These are phyloP conservation scores for Straminergon stramineum DNA, from an alignment of 225 moss, liverwort and hornwort species.

Conservation along the genomic window DNA sequence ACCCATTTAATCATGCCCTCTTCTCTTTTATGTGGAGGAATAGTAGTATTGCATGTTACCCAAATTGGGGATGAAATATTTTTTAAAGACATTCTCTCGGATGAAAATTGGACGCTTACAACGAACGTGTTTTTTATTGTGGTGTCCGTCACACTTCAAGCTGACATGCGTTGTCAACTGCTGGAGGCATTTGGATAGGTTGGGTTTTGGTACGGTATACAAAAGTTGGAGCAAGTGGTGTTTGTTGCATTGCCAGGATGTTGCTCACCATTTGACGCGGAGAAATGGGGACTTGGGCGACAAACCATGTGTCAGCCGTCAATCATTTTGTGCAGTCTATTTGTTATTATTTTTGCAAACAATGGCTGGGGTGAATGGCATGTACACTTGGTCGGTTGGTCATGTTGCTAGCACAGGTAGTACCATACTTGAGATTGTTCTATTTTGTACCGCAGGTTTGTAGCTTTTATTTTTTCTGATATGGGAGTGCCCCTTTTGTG, in stretches of 20 bases:
- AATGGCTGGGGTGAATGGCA: background rate
- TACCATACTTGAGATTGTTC: background rate
- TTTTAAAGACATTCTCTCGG: too few species aligned
- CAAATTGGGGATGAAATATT: background rate
- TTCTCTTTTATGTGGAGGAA: background rate
- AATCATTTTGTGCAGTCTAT: background rate
- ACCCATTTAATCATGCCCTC: background rate
- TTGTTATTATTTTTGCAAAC: background rate
- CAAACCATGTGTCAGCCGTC: background rate
- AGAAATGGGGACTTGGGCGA: background rate
- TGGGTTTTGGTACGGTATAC: background rate
- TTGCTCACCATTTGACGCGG: background rate
- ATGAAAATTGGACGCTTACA: background rate
- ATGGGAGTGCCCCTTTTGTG: background rate
- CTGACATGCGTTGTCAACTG: background rate
- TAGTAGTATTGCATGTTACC: background rate
- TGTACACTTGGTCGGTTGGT: background rate
- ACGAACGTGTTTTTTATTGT: background rate
- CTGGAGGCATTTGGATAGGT: background rate
- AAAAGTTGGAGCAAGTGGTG: background rate
- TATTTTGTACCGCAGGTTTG: background rate
- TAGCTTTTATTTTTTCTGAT: background rate
- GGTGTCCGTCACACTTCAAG: background rate
- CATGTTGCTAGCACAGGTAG: background rate
- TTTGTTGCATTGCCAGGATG: background rate